Percentiles rank a stretch among this genome's conserved stretches.
Conservation (phyloP, 2,329 filamentous ascomycete species). For the Claviceps purpurea region DNA sequence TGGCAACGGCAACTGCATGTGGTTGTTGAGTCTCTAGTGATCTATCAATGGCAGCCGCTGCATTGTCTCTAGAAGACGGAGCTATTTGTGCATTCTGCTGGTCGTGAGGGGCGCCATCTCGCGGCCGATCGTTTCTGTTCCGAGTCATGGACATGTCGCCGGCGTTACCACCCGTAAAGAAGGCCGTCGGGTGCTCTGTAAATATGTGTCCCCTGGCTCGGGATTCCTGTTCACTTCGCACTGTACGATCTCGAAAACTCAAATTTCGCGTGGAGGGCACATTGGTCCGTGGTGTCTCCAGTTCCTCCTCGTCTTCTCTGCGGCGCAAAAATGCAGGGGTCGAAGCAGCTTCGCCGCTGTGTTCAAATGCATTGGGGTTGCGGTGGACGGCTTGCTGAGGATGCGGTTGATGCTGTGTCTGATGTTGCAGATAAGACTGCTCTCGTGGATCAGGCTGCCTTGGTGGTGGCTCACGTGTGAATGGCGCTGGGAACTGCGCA, state of each 20-base stretch:
- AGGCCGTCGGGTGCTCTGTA: slow-evolving; percentile 9
- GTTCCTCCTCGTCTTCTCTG: slow-evolving; percentile 11
- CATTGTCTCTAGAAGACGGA: slow-evolving; percentile 26
- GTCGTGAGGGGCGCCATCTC: slow-evolving; percentile 43
- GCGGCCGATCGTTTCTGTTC: slow-evolving; percentile 44
- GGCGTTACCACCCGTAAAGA: slow-evolving; percentile 16
- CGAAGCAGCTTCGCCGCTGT: slow-evolving; percentile 10
- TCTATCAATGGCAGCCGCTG: slow-evolving; percentile 10
- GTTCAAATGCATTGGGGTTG: neutral
- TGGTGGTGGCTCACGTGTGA: neutral
- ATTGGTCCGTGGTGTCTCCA: slow-evolving; percentile 13
- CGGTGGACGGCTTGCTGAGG: neutral
- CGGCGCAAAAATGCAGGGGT: slow-evolving; percentile 10
- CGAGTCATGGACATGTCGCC: slow-evolving; percentile 26
- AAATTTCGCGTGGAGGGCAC: slow-evolving; percentile 37
- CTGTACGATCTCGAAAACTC: slow-evolving; percentile 47
- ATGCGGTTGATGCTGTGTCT: neutral
- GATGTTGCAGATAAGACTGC: neutral
- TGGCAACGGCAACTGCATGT: slow-evolving; percentile 7
- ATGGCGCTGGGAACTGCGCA: neutral
- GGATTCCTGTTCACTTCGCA: slow-evolving; percentile 27
- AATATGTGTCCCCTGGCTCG: slow-evolving; percentile 15
- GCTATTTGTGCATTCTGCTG: slow-evolving; percentile 26
- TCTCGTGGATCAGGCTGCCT: neutral
- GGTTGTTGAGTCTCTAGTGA: neutral